Percentiles rank a stretch among this genome's conserved stretches.
phyloP scores from a whole-genome alignment of 2,329 filamentous ascomycete species.

The Pseudogymnoascus pannorum region DNA sequence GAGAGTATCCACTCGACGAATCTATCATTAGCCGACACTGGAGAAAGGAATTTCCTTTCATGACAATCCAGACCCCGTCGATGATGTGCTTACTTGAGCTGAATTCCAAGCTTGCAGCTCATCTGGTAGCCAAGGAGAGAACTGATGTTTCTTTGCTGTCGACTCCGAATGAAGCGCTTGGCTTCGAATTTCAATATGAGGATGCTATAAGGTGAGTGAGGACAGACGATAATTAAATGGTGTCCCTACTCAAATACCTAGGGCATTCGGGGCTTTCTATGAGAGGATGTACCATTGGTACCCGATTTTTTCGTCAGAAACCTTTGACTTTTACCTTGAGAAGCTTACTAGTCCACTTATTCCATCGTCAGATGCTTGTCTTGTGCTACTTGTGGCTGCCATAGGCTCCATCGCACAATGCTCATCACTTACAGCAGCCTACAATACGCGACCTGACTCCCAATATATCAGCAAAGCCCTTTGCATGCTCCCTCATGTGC shows the following conservation, averaged over 20 bases:
- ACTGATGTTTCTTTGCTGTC: slow-evolving; percentile 12
- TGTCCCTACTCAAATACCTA: slow-evolving; percentile 2
- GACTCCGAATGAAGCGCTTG: slow-evolving; percentile 12
- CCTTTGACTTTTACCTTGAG: slow-evolving; percentile 19
- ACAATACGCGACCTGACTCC: slow-evolving; percentile 7
- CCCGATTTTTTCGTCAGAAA: slow-evolving; percentile 22
- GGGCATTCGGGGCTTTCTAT: slow-evolving; percentile 22
- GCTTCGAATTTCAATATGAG: slow-evolving; percentile 17
- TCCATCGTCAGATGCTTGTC: slow-evolving; percentile 20
- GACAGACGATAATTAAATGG: neutral
- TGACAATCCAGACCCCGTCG: slow-evolving; percentile 16
- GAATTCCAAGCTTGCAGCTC: slow-evolving; percentile 11
- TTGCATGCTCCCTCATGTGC: slow-evolving; percentile 20
- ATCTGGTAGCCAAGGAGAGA: slow-evolving; percentile 13
- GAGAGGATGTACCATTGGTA: slow-evolving; percentile 24
- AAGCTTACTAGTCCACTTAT: slow-evolving; percentile 18
- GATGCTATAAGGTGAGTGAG: slow-evolving; percentile 13
- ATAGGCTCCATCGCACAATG: slow-evolving; percentile 21
- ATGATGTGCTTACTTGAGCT: slow-evolving; percentile 15
- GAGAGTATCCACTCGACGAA: slow-evolving; percentile 15
- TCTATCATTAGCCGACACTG: slow-evolving; percentile 16
- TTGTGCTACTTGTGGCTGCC: slow-evolving; percentile 25
- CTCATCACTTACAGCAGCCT: slow-evolving; percentile 8
- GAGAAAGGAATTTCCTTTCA: slow-evolving; percentile 16
- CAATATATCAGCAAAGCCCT: slow-evolving; percentile 14